A percentile compares a stretch with the other conserved stretches of the same genome.
phyloP scores from a whole-genome alignment of 2,329 filamentous ascomycete genomes.

The Neocucurbitaria cava region DNA sequence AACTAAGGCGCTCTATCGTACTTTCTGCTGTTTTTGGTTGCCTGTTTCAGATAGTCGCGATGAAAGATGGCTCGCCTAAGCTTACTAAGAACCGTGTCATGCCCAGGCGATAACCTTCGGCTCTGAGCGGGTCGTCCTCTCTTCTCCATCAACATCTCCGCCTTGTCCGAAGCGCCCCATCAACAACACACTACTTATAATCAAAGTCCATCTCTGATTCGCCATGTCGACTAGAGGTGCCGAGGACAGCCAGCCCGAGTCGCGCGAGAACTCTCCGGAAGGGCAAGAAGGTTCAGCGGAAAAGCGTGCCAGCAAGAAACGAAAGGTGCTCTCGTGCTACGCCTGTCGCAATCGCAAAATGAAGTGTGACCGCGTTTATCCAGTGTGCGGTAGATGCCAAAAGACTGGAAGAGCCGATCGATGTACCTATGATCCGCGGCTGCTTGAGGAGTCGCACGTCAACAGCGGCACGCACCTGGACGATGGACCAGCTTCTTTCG shows the following conservation, averaged over 20 bases:
- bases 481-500: constrained; percentile 14
- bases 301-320: constrained; percentile 51
- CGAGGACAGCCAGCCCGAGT: constrained; percentile 29
- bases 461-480: constrained; percentile 33
- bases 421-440: constrained; percentile 51
- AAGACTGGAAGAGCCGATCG: constrained; percentile 52
- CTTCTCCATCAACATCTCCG: constrained; percentile 25
- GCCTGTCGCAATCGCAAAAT: constrained; percentile 57
- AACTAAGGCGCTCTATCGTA: no score
- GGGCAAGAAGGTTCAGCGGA: constrained; percentile 34
- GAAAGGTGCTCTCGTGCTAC: constrained; percentile 57
- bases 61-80: not conserved
- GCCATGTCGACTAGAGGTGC: constrained; percentile 37
- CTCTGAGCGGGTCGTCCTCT: not conserved
- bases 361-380: constrained; percentile 55
- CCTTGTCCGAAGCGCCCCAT: constrained; percentile 27
- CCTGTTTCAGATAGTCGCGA: not conserved
- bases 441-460: constrained; percentile 39
- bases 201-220: not conserved
- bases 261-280: constrained; percentile 41
- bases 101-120: not conserved
- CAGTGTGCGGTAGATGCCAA: constrained; percentile 54
- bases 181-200: constrained; percentile 1
- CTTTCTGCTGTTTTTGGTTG: not conserved
- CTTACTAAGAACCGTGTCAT: not conserved